Evolutionary conservation across 306 rosid genomes (phyloP), one percentile per base, ranked within the genome.

Genomic region (Pyrus communis): DNA sequence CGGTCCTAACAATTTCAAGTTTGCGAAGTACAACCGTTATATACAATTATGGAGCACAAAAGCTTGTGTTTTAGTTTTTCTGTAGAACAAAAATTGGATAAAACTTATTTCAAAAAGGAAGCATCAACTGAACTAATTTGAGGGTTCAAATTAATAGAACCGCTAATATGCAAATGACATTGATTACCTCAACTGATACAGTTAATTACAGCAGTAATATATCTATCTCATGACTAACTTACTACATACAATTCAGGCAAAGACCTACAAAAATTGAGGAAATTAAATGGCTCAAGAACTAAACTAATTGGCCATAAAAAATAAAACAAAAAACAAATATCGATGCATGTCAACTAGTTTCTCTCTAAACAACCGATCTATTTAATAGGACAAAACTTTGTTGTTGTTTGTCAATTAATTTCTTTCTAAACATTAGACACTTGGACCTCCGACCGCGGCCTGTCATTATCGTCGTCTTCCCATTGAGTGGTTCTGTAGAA

Each of bases 401-500:
- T 46, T 11, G 51, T 45, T 49, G 19, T 49, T 15, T 49, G 54
- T 49, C 54, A 49, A 49, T 49, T 49, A 15, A 54, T 40, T 33
- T 28, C 10, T 23, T 31, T 13, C 74, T 76, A 82, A 49, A 67
- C 85, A 17, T 78, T 49, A 7, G 73, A 18, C 61, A 80, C 43
- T 75, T 80, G 79, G 68, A 80, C 71, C 52, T 82, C 85, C 2
- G 79, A 10, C 55, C 3, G 63, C 2, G 21, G 27, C 23, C 18
- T 68, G 28, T 31, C 43, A 2, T 71, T 22, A 22, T 30, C 57
- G 15, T 65, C 75, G 2, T 79, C 78, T 4, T 82, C 75, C 96
- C 93, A 84, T 0, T 62, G 57, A 0, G 95, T 93, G 22, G 89
- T 64, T 76, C 66, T 55, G 82, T 93, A 93, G 85, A 79, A 93